Evolutionary conservation across 2,329 filamentous ascomycete species (phyloP), one percentile per base, ranked within the genome.

Genomic region (Diaporthe sp.): DNA sequence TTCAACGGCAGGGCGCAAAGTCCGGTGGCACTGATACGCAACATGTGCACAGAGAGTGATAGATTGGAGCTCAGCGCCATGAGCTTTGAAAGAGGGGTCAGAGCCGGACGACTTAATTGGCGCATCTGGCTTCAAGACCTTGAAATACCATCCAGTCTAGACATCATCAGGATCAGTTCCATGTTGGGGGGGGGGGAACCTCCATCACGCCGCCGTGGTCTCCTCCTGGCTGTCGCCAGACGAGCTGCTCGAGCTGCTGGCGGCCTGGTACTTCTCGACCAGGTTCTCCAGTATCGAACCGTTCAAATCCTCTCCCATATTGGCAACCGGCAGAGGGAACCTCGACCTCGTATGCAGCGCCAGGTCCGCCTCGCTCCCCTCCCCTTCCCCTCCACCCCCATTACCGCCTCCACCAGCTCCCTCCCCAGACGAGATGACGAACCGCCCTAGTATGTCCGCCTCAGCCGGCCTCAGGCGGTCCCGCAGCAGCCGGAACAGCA

Each of bases 381-480:
- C 28, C 17, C 34, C 61, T 10, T 7, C 44, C 2, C 6, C 31
- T 8, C 39, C 59, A 3, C 15, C 28, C 13, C 22, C 58, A 3
- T 2, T 12, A 6, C 31, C 55, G 6, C 28, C 28, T 0, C 55
- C 39, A 3, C 13, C 12, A 4, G 17, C 15, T 15, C 15, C 61
- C 17, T 46, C 61, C 7, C 17, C 61, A 4, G 61, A 62, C n/a
- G n/a, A 25, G n/a, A 25, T 8, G 25, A 65, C 39, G 10, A 65
- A 49, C 8, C 61, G 42, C 9, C 39, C 42, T 7, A 65, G 25
- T 9, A 65, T 44, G 8, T 34, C 61, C 4, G 61, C 61, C 42
- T 65, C 61, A 12, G 42, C n/a, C 61, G 17, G 61, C 42, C 61
- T 2, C 61, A 65, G 31, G 25, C 61, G 61, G 61, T 65, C 61